Percentiles rank a stretch among this genome's conserved stretches.
Evolutionary conservation across 768 basidiomycete genomes (phyloP).

Genomic region (Mycena capillaripes): DNA sequence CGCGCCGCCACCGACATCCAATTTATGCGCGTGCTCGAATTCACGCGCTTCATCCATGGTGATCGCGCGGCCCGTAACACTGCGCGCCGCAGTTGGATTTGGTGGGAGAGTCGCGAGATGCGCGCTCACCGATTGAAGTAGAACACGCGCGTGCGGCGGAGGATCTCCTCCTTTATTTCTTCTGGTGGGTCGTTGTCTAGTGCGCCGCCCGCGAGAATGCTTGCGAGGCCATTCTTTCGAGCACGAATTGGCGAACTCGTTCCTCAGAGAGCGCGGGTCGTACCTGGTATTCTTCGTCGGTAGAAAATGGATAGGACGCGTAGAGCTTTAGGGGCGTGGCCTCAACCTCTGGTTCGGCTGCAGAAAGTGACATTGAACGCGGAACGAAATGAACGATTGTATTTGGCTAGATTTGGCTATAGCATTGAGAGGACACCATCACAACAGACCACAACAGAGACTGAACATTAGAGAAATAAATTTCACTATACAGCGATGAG

Average conservation of each 20-base stretch:
- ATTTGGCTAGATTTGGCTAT: background rate
- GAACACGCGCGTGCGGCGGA: slow-evolving; percentile 72
- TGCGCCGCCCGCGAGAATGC: slow-evolving; percentile 62
- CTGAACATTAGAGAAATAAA: background rate
- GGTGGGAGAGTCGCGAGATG: background rate
- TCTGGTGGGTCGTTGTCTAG: slow-evolving; percentile 50
- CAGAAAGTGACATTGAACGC: slow-evolving; percentile 6
- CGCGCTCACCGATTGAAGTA: slow-evolving; percentile 75
- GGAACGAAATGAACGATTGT: background rate
- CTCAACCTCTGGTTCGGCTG: background rate
- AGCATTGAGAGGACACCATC: background rate
- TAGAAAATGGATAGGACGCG: slow-evolving; percentile 28
- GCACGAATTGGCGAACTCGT: slow-evolving; percentile 6
- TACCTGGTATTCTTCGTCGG: slow-evolving; percentile 38
- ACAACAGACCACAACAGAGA: background rate
- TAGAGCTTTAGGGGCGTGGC: slow-evolving; percentile 16
- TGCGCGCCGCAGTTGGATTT: slow-evolving; percentile 31
- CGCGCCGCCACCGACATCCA: background rate
- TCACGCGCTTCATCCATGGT: slow-evolving; percentile 57
- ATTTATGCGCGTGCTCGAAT: slow-evolving; percentile 45
- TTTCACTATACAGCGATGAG: background rate
- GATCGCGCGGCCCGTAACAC: slow-evolving; percentile 57
- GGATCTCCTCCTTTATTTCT: slow-evolving; percentile 59
- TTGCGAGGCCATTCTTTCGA: slow-evolving; percentile 61
- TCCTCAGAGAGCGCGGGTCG: background rate